Conservation (phyloP, 2,329 filamentous ascomycete species). For the Taxawa tesnikishii region DNA sequence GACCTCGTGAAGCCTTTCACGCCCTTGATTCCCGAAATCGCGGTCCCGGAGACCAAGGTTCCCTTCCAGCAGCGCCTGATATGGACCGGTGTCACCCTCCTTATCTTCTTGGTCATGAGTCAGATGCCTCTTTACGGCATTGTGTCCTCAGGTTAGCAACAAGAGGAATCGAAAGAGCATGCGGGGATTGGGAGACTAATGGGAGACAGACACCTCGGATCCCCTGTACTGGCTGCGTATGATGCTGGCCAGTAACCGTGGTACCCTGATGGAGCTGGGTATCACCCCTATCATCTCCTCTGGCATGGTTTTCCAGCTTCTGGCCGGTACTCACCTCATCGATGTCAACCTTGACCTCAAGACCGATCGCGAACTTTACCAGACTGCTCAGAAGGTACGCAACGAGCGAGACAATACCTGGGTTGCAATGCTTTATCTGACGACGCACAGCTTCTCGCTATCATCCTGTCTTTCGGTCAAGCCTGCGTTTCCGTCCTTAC, state of each 20-base stretch:
- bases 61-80: constrained; percentile 78
- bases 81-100: constrained; percentile 55
- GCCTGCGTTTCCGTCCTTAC: constrained; percentile 98
- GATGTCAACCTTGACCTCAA: constrained; percentile 99
- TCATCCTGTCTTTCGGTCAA: constrained; percentile 94
- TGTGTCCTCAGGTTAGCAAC: constrained; percentile 69
- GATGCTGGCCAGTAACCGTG: constrained; percentile 94
- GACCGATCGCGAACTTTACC: constrained; percentile 98
- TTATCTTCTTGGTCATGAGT: constrained; percentile 99
- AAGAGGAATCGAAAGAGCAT: constrained; percentile 4
- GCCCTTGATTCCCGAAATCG: constrained; percentile 98
- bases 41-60: constrained; percentile 95
- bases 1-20: constrained; percentile 99
- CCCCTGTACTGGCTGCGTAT: constrained; percentile 99
- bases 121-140: constrained; percentile 98
- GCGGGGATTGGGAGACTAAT: constrained; percentile 7
- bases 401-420: neutral
- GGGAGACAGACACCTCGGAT: constrained; percentile 61
- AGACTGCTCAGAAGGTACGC: constrained; percentile 80
- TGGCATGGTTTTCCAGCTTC: constrained; percentile 99
- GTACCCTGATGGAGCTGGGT: constrained; percentile 28
- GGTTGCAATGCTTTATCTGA: constrained; percentile 2
- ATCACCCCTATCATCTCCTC: constrained; percentile 98
- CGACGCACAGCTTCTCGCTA: constrained; percentile 54
- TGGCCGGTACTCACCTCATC: constrained; percentile 98